Evolutionary conservation across 495 filamentous ascomycete species (phyloP).

Genomic region (Neurospora hispaniola): DNA sequence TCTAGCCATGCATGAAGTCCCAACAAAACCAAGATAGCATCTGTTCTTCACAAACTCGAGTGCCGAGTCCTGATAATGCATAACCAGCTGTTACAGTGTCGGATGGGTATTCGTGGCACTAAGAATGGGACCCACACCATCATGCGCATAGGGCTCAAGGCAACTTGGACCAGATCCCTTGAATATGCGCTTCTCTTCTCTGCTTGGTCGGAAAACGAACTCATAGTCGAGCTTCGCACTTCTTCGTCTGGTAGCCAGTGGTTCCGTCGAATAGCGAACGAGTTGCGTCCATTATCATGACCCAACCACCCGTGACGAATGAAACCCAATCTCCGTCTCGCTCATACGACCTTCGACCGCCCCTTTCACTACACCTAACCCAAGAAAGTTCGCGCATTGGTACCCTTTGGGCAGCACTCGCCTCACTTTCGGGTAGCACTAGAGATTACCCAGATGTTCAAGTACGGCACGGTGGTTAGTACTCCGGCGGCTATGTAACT

Average conservation of each 20-base stretch:
- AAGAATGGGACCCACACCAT: not conserved
- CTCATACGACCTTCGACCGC: not conserved
- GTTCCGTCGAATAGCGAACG: not conserved
- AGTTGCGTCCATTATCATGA: not conserved
- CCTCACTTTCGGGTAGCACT: not conserved
- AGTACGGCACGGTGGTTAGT: not conserved
- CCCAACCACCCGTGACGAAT: not conserved
- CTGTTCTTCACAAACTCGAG: not conserved
- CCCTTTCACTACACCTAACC: not conserved
- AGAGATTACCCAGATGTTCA: not conserved
- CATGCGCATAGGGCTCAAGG: not conserved
- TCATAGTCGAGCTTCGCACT: not conserved
- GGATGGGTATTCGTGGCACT: not conserved
- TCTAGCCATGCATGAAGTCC: not conserved
- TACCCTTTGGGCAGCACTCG: not conserved
- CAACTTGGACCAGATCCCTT: not conserved
- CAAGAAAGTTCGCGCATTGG: not conserved
- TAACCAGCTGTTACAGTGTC: not conserved
- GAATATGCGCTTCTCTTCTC: not conserved
- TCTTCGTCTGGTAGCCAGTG: not conserved
- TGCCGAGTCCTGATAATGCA: not conserved
- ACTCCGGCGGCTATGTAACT: not conserved
- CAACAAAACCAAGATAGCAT: not conserved
- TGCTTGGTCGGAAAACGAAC: not conserved
- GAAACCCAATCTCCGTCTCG: not conserved